phyloP scores from a whole-genome alignment of 2,329 filamentous ascomycete species.

The Mariannaea sp. region DNA sequence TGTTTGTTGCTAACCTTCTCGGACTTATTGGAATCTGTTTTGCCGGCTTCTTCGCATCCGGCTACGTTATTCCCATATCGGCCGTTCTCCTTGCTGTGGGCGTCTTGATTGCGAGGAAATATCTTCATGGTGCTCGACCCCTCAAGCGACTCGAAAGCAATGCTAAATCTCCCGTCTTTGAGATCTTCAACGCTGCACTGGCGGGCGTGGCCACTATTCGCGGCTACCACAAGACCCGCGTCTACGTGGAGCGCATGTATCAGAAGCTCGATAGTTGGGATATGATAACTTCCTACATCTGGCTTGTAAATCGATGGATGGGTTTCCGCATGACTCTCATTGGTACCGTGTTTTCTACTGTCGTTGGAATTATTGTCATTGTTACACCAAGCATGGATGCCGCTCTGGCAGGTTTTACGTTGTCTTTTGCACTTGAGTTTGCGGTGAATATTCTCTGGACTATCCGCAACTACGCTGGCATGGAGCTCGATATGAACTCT shows the following conservation, averaged over 20 bases:
- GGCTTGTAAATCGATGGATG: conserved; percentile 79
- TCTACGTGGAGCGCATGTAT: conserved; percentile 74
- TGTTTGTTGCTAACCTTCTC: conserved; percentile 63
- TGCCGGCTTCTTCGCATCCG: conserved; percentile 70
- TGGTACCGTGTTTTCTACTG: conserved; percentile 69
- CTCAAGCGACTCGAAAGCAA: conserved; percentile 79
- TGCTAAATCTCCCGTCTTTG: conserved; percentile 78
- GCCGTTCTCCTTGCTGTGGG: conserved; percentile 61
- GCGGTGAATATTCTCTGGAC: conserved; percentile 66
- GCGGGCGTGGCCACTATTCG: conserved; percentile 76
- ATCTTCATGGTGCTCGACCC: conserved; percentile 73
- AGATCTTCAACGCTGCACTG: conserved; percentile 76
- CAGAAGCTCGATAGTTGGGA: conserved; percentile 69
- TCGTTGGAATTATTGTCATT: conserved; percentile 69
- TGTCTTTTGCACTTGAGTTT: conserved; percentile 75
- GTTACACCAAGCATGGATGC: conserved; percentile 66
- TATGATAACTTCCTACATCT: conserved; percentile 68
- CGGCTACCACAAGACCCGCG: conserved; percentile 70
- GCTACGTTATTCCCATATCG: conserved; percentile 67
- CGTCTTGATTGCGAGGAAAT: conserved; percentile 62
- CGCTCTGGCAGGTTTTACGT: conserved; percentile 74
- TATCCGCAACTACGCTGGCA: conserved; percentile 68
- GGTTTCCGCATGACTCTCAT: conserved; percentile 72
- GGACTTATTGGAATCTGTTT: conserved; percentile 68
- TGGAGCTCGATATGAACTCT: conserved; percentile 81